phyloP scores from a whole-genome alignment of 2,329 filamentous ascomycete species.

The Hymenoscyphus fructigenus region DNA sequence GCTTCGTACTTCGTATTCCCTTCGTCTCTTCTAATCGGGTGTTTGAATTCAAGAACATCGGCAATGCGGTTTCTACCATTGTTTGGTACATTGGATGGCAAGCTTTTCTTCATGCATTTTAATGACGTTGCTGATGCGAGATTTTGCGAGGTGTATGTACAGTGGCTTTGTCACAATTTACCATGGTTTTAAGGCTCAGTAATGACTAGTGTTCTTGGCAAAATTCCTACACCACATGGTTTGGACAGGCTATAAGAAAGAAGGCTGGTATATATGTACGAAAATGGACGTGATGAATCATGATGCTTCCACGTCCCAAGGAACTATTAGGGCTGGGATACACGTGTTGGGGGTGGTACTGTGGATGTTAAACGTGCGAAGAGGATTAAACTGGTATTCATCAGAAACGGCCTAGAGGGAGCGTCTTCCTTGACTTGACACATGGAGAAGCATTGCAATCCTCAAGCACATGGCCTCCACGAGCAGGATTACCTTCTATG shows the following conservation, averaged over 20 bases:
- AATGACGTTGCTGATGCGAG: not conserved
- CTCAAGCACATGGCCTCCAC: not conserved
- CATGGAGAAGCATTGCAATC: not conserved
- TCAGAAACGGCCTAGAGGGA: not conserved
- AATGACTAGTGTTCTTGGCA: not conserved
- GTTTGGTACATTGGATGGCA: not conserved
- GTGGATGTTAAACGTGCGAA: not conserved
- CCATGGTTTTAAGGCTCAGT: not conserved
- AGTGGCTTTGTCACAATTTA: not conserved
- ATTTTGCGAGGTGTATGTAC: not conserved
- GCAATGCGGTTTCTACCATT: not conserved
- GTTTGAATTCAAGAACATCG: not conserved
- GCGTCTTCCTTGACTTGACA: not conserved
- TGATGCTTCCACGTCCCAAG: not conserved
- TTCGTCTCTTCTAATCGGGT: not conserved
- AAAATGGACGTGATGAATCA: not conserved
- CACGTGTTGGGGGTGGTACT: not conserved
- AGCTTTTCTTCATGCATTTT: not conserved
- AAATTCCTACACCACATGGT: not conserved
- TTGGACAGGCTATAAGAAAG: not conserved
- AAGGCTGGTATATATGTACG: not conserved
- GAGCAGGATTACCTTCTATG: not conserved
- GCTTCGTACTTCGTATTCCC: not conserved
- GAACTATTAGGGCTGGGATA: not conserved
- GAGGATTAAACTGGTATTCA: not conserved